Percentiles rank a stretch among this genome's conserved stretches.
Conservation (phyloP, 352 stramenopile species). For the Globisporangium takayamanum region DNA sequence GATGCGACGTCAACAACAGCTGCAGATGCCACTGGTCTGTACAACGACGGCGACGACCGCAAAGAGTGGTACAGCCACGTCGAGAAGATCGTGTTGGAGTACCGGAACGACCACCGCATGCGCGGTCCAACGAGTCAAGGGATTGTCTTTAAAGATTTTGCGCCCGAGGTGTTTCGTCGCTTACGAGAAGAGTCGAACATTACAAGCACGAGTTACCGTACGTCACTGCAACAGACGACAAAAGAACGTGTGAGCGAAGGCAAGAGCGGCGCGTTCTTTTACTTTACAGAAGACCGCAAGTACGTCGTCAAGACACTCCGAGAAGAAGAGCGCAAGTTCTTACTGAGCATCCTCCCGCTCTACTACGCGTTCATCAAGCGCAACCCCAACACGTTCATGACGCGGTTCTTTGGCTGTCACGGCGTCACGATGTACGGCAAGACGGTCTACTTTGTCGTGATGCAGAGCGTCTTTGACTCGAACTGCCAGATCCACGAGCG, state of each 20-base stretch:
- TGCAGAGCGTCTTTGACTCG: slow-evolving; percentile 81
- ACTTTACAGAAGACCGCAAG: slow-evolving; percentile 77
- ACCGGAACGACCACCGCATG: slow-evolving; percentile 40
- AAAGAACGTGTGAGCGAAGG: slow-evolving; percentile 77
- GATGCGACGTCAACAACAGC: background rate
- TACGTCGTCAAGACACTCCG: slow-evolving; percentile 82
- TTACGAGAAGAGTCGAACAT: slow-evolving; percentile 60
- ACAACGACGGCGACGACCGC: slow-evolving; percentile 26
- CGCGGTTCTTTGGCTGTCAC: slow-evolving; percentile 73
- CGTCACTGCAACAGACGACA: slow-evolving; percentile 64
- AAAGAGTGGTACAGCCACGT: slow-evolving; percentile 75
- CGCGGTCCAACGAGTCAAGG: slow-evolving; percentile 37
- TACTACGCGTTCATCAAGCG: slow-evolving; percentile 65
- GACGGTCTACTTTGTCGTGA: slow-evolving; percentile 80
- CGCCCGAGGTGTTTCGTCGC: slow-evolving; percentile 67
- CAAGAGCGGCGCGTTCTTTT: slow-evolving; percentile 82
- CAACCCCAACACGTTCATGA: slow-evolving; percentile 75
- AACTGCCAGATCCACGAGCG: slow-evolving; percentile 74
- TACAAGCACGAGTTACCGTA: slow-evolving; percentile 53
- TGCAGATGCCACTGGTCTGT: too few relatives aligned
- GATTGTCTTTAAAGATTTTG: slow-evolving; percentile 78
- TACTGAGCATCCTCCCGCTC: slow-evolving; percentile 59
- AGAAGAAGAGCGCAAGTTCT: slow-evolving; percentile 68
- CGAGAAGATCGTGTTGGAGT: slow-evolving; percentile 66
- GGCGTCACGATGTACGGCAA: slow-evolving; percentile 83